Base-by-base conservation (phyloP, 2,329 filamentous ascomycete species). In the Fusarium sp. region DNA sequence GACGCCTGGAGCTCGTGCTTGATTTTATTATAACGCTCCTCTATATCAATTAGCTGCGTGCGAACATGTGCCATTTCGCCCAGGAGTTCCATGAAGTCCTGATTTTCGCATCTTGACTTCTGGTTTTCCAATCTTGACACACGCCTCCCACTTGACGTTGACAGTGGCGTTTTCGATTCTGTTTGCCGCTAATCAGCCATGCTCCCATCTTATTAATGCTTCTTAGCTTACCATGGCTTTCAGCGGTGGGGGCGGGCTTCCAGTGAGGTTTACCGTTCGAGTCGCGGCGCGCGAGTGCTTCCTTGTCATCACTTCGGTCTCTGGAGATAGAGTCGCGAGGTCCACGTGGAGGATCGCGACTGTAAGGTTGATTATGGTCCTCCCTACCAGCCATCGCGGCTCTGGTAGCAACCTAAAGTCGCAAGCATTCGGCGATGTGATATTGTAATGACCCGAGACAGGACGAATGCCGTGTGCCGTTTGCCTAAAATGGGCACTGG, bases 351-450 rank as follows among this genome's bases (percentile, higher is more conserved):
- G 65, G 54, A 42, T 46, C 48, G 25, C 30, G 60, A 28, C 56
- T 58, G 30, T 44, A 26, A 12, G 60, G 26, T 46, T 63, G 49
- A 19, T 52, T 50, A 21, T 62, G 65, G 43, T 65, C 56, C 21
- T 62, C 69, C 65, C 67, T 71, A 53, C 67, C 62, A 51, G 65
- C 67, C 73, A 75, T 74, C 21, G 46, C 57, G 67, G 70, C 70
- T 66, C 63, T 62, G 50, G 58, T 52, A 55, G 58, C 52, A 44
- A 30, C 21, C 25, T 28, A 30, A 41, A 41, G 51, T n/a, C 34
- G 46, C 41, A 37, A 60, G 56, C 72, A 74, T 74, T 50, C 70
- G 65, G 55, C 44, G 50, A 45, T 37, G 21, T 30, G 45, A 39
- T 13, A 31, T 9, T 46, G 18, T 26, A 52, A 43, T 21, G 13